Base-by-base conservation (phyloP, 1,284 basidiomycete genomes). In the Malassezia japonica region DNA sequence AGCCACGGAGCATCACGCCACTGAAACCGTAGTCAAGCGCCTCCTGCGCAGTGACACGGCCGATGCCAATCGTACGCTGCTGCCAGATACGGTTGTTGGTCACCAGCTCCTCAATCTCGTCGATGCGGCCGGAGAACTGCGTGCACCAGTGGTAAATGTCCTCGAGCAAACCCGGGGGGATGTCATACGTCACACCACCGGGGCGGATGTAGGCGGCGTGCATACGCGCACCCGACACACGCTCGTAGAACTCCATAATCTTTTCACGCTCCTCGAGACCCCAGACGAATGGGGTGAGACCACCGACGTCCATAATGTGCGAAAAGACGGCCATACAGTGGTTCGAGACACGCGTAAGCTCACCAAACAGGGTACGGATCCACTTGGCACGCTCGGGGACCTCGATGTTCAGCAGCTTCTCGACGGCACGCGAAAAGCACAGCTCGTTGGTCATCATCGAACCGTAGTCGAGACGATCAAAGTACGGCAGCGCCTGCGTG, bases 201-300 rank as follows among this genome's bases (percentile, higher is more conserved):
- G 92, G 94, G 57, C 92, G 87, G 41, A 98, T 84, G 75, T 96
- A 98, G n/a, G 92, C 92, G 6, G 90, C 84, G 74, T 98, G 92
- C 69, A 99, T 80, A 56, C 92, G 89, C 2, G 92, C 92, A 64
- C 92, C 92, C 8, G 91, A 96, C 29, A 98, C 91, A 52, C 92
- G 88, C 77, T 99, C 92, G 76, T 98, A 96, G 77, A 98, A 98
- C 75, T 98, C 92, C 92, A 96, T 96, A 61, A 98, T 83, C 79
- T 98, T 96, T 77, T 98, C 92, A 61, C 92, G 89, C 77, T 98
- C 92, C 77, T 98, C 92, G 79, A 98, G 96, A 69, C 91, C 94
- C 91, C 90, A 98, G 33, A 98, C 79, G 84, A 96, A 99, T 40
- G 92, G 94, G 1, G 94, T 99, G 6, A 99, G 80, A 57, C 89